Percentiles rank a stretch among this genome's conserved stretches.
Evolutionary conservation across 257 asterid genomes (phyloP).

Genomic region (Salvia rosmarinus): DNA sequence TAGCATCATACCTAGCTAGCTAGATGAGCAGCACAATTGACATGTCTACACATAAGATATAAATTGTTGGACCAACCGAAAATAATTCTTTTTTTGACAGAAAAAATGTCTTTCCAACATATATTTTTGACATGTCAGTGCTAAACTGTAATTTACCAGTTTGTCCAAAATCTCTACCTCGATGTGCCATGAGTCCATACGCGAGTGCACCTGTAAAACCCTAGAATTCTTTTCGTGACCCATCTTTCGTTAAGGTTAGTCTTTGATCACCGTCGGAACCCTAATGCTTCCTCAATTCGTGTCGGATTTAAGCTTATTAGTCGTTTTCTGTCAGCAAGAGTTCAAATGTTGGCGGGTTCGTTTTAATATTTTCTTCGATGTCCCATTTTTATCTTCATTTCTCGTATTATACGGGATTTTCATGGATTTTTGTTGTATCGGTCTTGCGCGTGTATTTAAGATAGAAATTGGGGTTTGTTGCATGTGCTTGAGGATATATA

Average conservation of each 20-base stretch:
- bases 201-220: constrained; percentile 16
- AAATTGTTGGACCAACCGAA: no score
- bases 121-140: background rate
- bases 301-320: background rate
- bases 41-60: no score
- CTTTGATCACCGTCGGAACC: constrained; percentile 6
- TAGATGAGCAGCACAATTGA: no score
- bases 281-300: background rate
- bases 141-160: background rate
- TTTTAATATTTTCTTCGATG: background rate
- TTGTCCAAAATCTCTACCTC: background rate
- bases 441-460: background rate
- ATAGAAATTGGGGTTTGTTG: background rate
- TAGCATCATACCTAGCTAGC: no score
- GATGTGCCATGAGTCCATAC: background rate
- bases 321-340: background rate
- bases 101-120: no score
- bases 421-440: background rate
- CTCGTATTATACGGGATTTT: background rate
- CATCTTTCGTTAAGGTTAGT: constrained; percentile 30
- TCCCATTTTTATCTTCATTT: background rate
- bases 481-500: background rate
- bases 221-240: constrained; percentile 26
- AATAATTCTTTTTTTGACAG: no score
- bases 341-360: background rate